These are phyloP conservation scores for Porodaedalea pini DNA, from an alignment of 1,284 basidiomycete genomes.

Conservation along the genomic window DNA sequence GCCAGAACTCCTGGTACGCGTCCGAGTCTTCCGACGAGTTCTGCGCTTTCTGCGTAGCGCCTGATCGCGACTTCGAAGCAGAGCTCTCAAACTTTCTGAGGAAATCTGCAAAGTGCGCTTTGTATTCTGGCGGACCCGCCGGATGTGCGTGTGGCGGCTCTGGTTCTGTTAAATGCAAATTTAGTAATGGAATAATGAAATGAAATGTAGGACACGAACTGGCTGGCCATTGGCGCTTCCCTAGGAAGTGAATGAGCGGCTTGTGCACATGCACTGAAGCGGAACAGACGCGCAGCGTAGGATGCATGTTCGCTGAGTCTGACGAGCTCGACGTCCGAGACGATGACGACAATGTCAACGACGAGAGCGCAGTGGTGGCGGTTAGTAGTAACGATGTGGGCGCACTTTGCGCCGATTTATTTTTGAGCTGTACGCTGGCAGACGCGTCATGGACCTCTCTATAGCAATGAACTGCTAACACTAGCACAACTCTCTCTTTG, in stretches of 20 bases:
- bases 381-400: not conserved
- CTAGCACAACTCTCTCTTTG: not conserved
- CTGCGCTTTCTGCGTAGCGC: slow-evolving; percentile 28
- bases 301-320: slow-evolving; percentile 38
- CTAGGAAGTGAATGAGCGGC: slow-evolving; percentile 80
- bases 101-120: slow-evolving; percentile 59
- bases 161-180: slow-evolving; percentile 40
- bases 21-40: slow-evolving; percentile 28
- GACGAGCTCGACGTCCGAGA: not conserved
- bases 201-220: slow-evolving; percentile 37
- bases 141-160: slow-evolving; percentile 71
- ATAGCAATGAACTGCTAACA: not conserved
- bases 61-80: slow-evolving; percentile 21
- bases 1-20: slow-evolving; percentile 70
- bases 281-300: slow-evolving; percentile 46
- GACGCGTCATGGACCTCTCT: not conserved
- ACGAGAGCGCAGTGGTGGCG: not conserved
- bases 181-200: slow-evolving; percentile 15
- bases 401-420: too few relatives aligned
- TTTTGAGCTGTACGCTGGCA: too few relatives aligned
- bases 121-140: slow-evolving; percentile 67
- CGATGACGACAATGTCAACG: not conserved
- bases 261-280: slow-evolving; percentile 43
- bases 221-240: slow-evolving; percentile 61
- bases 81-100: slow-evolving; percentile 48